Evolutionary conservation across 2,329 filamentous ascomycete genomes (phyloP), one percentile per base, ranked within the genome.

Genomic region (Onygena corvina): DNA sequence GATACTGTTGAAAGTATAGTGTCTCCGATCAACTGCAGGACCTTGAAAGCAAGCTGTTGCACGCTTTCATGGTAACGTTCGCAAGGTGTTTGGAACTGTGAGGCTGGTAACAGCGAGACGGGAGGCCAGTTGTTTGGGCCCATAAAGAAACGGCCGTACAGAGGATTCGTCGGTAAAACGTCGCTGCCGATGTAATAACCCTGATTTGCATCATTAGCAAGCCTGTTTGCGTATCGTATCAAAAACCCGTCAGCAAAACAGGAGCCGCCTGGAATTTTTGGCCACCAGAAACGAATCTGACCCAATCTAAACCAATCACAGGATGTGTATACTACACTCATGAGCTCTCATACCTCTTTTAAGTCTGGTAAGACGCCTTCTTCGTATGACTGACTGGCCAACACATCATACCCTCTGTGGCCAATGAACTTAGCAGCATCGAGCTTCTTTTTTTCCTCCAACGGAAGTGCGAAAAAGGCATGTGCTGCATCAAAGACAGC

Each of bases 381-480:
- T 11, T 46, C 42, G 42, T 46, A 46, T 16, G 42, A 46, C 30
- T 46, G 42, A 21, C 42, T 46, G 14, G 42, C 42, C 42, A 46
- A 33, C 42, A 46, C 42, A 46, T 46, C 42, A 46, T 46, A 46
- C 30, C 42, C 42, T 12, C 42, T 46, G 33, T 46, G 25, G n/a
- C 42, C 42, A 31, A 33, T 33, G 18, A 33, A 46, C 3, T 46
- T 31, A 11, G 42, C 25, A 16, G 42, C 42, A 12, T 30, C 27
- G 18, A 46, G 42, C 27, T 46, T 46, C n/a, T 31, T 46, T 46
- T 46, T 46, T 18, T 46, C 42, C 16, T 46, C 42, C 16, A 46
- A 46, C 2, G 42, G 42, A 8, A 46, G 14, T 1, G 42, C 27
- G 20, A 46, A 46, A 23, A 46, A 46, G 25, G 42, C 7, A 12